phyloP scores from a whole-genome alignment of 2,329 filamentous ascomycete genomes.

The Talaromyces funiculosus region DNA sequence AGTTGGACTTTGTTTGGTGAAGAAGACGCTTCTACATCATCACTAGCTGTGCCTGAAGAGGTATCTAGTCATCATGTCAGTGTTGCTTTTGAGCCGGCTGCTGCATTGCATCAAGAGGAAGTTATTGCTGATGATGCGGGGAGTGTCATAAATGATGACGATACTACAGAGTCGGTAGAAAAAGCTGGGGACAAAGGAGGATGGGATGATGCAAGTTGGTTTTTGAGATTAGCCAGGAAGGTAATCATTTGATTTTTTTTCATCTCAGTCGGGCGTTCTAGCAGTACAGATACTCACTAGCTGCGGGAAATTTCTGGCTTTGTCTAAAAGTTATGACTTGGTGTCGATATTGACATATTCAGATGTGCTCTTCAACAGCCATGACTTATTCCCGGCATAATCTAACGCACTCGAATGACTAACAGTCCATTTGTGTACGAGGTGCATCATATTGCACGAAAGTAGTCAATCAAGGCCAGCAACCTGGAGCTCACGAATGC shows the following conservation, averaged over 20 bases:
- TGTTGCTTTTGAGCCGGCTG: slow-evolving; percentile 6
- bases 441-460: neutral
- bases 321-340: neutral
- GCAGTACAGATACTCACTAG: neutral
- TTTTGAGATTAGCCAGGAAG: slow-evolving; percentile 48
- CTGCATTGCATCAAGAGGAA: neutral
- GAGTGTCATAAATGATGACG: slow-evolving; percentile 24
- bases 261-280: too few relatives aligned
- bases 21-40: slow-evolving; percentile 35
- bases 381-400: too few relatives aligned
- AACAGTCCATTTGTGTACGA: neutral
- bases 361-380: too few relatives aligned
- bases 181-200: slow-evolving; percentile 40
- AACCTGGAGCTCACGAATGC: too few relatives aligned
- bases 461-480: neutral
- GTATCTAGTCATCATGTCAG: slow-evolving; percentile 15
- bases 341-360: neutral
- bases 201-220: slow-evolving; percentile 56
- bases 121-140: neutral
- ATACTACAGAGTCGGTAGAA: slow-evolving; percentile 26
- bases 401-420: too few relatives aligned
- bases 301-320: neutral
- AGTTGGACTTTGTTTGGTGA: slow-evolving; percentile 54
- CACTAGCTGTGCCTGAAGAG: slow-evolving; percentile 14
- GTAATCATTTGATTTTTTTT: slow-evolving; percentile 18